Conservation (phyloP, 2,329 filamentous ascomycete species). For the Trichoderma citrinoviride region DNA sequence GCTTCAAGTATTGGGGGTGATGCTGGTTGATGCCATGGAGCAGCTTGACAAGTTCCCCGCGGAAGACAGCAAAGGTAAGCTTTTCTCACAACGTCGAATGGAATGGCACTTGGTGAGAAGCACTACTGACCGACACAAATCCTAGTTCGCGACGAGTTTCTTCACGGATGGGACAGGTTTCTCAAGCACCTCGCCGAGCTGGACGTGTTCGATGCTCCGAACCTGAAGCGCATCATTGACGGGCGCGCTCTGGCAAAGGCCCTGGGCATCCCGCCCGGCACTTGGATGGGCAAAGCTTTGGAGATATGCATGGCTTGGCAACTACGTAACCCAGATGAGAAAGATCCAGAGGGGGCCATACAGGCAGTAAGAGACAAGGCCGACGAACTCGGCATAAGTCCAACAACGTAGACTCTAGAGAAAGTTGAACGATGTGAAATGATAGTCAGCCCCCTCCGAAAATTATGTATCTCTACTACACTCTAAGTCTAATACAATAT, state of each 20-base stretch:
- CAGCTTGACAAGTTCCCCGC: conserved; percentile 35
- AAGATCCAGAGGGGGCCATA: conserved; percentile 57
- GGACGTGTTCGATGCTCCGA: conserved; percentile 56
- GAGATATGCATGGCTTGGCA: conserved; percentile 87
- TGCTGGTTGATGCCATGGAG: conserved; percentile 61
- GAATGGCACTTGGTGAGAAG: not conserved
- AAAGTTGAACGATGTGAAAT: not conserved
- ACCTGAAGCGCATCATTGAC: conserved; percentile 65
- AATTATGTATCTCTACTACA: not conserved
- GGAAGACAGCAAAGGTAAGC: not conserved
- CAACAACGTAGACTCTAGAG: not conserved
- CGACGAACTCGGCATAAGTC: conserved; percentile 49
- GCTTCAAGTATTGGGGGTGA: conserved; percentile 64
- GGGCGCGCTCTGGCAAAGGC: conserved; percentile 69
- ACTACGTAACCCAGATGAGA: conserved; percentile 68
- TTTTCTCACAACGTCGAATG: not conserved
- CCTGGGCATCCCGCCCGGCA: conserved; percentile 68
- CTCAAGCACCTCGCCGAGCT: conserved; percentile 54
- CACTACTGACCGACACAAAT: not conserved
- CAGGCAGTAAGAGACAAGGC: conserved; percentile 55
- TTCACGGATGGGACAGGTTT: conserved; percentile 53
- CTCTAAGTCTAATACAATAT: conserved; percentile 10
- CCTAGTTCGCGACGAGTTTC: conserved; percentile 45
- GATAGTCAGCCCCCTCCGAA: not conserved
- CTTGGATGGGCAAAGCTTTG: conserved; percentile 80